Conservation (phyloP, 2,329 filamentous ascomycete species). For the Pestalotiopsis sp. region DNA sequence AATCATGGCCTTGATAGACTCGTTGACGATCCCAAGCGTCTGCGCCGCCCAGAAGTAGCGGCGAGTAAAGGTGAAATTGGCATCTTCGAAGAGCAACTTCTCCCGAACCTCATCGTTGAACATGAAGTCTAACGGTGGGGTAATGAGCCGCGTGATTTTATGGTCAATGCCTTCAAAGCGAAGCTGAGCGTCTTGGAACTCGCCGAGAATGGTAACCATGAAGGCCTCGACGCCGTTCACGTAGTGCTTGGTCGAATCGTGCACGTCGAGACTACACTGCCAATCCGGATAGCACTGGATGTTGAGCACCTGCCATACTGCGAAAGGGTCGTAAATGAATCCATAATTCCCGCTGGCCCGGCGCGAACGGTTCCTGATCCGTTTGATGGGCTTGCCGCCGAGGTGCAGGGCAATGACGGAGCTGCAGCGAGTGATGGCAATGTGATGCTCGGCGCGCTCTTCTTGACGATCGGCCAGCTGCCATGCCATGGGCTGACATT, state of each 20-base stretch:
- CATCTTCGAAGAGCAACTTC: slow-evolving; percentile 1
- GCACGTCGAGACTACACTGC: neutral
- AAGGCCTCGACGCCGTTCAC: slow-evolving; percentile 2
- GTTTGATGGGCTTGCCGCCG: slow-evolving; percentile 2
- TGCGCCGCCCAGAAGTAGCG: slow-evolving; percentile 4
- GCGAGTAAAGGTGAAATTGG: neutral
- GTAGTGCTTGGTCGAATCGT: neutral
- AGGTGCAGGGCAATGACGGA: neutral
- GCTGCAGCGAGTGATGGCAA: slow-evolving; percentile 1
- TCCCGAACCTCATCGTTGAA: neutral
- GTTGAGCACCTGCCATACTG: slow-evolving; percentile 4
- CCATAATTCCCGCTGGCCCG: neutral
- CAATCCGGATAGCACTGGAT: slow-evolving; percentile 1
- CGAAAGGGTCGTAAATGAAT: neutral
- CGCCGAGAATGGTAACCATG: neutral
- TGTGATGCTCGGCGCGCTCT: neutral
- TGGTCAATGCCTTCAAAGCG: neutral
- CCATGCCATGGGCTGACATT: neutral
- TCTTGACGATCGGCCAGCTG: neutral
- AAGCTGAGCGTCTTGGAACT: neutral
- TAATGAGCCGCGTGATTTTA: neutral
- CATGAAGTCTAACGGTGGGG: slow-evolving; percentile 3
- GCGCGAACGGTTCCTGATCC: neutral
- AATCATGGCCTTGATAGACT: slow-evolving; percentile 3
- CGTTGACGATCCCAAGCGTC: slow-evolving; percentile 4